phyloP scores from a whole-genome alignment of 129 eudicot genomes.

The Heracleum sosnowskyi region DNA sequence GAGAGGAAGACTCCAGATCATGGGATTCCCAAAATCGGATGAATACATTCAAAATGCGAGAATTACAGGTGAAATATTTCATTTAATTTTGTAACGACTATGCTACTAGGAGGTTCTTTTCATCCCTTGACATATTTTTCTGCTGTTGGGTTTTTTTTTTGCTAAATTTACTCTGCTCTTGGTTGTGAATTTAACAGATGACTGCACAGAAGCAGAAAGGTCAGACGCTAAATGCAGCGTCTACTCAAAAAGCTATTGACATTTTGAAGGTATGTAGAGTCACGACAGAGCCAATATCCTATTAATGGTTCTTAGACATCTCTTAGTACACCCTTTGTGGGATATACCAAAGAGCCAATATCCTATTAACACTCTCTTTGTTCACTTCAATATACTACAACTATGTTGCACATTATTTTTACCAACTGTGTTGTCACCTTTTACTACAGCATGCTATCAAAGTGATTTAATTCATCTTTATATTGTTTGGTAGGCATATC shows the following conservation, averaged over 20 bases:
- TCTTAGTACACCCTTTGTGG: not conserved
- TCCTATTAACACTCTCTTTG: not conserved
- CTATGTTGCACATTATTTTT: not conserved
- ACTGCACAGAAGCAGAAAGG: slow-evolving; percentile 93
- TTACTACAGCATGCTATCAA: not conserved
- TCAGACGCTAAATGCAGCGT: slow-evolving; percentile 56
- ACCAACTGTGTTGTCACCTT: not conserved
- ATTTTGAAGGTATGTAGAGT: slow-evolving; percentile 51
- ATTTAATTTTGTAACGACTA: not conserved
- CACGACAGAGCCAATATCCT: not conserved
- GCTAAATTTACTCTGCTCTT: no score
- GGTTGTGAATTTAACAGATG: no score
- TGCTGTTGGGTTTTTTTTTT: no score
- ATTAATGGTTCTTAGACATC: not conserved
- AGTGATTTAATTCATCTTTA: not conserved
- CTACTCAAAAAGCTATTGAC: slow-evolving; percentile 85
- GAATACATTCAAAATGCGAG: slow-evolving; percentile 91
- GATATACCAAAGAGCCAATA: not conserved
- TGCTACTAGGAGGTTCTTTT: not conserved
- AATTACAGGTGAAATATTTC: slow-evolving; percentile 48
- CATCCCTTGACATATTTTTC: not conserved
- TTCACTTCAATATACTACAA: not conserved
- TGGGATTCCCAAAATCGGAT: slow-evolving; percentile 95
- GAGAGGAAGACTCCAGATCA: slow-evolving; percentile 96
- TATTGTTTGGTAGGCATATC: slow-evolving; percentile 48